Percentiles rank a stretch among this genome's conserved stretches.
Conservation (phyloP, 192 early-diverging fungal species). For the Backusella parvicylindrica region DNA sequence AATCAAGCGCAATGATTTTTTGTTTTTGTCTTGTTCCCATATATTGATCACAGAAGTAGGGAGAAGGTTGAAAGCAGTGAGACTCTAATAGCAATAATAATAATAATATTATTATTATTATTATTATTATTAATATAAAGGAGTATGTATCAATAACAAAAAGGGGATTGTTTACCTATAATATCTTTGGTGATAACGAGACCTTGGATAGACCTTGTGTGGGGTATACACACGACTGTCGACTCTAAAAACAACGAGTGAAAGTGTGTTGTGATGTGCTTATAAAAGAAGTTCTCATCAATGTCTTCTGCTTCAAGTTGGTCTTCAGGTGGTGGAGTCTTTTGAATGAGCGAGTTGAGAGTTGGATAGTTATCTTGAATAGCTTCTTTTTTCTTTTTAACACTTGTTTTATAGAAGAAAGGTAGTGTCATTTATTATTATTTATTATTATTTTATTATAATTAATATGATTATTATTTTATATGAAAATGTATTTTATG, state of each 20-base stretch:
- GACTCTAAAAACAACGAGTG: slow-evolving; percentile 35
- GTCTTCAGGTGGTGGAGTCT: not conserved
- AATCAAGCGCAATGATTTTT: slow-evolving; percentile 48
- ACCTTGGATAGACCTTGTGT: slow-evolving; percentile 40
- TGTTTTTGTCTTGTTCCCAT: slow-evolving; percentile 43
- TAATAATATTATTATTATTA: not conserved
- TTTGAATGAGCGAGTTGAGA: not conserved
- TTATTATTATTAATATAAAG: not conserved
- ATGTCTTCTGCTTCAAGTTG: slow-evolving; percentile 26
- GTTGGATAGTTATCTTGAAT: not conserved
- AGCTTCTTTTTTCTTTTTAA: slow-evolving; percentile 4
- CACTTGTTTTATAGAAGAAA: not conserved
- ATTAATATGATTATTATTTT: not conserved
- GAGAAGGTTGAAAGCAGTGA: slow-evolving; percentile 49
- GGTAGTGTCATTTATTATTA: not conserved
- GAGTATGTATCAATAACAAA: not conserved
- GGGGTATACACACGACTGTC: slow-evolving; percentile 45
- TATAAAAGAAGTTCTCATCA: slow-evolving; percentile 35
- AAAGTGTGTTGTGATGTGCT: slow-evolving; percentile 24
- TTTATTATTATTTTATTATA: not conserved
- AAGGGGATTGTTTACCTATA: slow-evolving; percentile 34
- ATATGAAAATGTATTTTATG: not conserved
- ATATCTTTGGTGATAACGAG: slow-evolving; percentile 41
- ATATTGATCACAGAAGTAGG: slow-evolving; percentile 52
- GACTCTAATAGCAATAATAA: slow-evolving; percentile 34